Percentiles rank a stretch among this genome's conserved stretches.
Evolutionary conservation across 2,329 filamentous ascomycete species (phyloP).

Genomic region (Fusarium acutatum): DNA sequence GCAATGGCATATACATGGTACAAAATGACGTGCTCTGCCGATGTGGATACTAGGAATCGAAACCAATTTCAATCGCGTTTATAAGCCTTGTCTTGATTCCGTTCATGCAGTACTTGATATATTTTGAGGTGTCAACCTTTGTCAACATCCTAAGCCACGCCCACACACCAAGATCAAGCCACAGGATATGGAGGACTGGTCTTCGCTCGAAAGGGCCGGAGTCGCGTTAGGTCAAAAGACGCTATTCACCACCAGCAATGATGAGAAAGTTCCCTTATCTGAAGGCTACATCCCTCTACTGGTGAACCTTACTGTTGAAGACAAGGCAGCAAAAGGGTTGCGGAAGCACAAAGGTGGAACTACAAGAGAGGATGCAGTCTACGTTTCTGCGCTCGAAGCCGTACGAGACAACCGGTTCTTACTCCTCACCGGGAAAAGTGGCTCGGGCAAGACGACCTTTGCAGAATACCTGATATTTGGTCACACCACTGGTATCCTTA

Average conservation of each 20-base stretch:
- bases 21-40: neutral
- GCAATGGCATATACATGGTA: neutral
- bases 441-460: neutral
- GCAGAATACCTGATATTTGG: neutral
- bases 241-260: neutral
- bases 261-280: neutral
- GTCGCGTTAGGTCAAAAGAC: neutral
- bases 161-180: neutral
- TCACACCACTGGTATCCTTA: rapidly evolving
- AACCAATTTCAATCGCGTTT: neutral
- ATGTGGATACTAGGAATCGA: neutral
- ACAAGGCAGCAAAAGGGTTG: neutral
- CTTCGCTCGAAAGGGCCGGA: neutral
- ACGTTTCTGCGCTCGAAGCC: neutral
- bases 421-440: neutral
- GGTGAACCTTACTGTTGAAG: neutral
- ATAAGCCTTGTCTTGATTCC: neutral
- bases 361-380: neutral
- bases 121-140: neutral
- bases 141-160: neutral
- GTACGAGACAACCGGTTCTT: neutral
- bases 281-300: neutral
- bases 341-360: neutral
- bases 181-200: neutral
- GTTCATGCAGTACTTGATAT: neutral